Evolutionary conservation across 257 asterid species (phyloP).

Genomic region (Jasminum sambac): DNA sequence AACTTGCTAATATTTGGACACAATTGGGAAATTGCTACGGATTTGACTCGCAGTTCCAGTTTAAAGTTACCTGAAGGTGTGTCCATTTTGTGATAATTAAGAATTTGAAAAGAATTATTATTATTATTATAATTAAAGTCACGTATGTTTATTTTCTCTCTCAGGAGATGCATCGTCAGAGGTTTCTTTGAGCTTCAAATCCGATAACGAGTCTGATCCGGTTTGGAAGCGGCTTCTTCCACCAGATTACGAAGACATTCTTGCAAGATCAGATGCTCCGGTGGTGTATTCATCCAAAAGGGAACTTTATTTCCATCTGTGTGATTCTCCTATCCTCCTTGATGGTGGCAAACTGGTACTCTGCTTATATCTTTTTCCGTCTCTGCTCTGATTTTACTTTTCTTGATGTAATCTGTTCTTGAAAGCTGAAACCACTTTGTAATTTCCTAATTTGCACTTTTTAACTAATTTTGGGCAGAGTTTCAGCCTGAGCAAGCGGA

Average conservation of each 20-base stretch:
- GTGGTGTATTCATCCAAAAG: constrained; percentile 27
- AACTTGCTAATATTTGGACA: no score
- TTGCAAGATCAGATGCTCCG: constrained; percentile 20
- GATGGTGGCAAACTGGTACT: constrained; percentile 34
- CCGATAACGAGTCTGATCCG: constrained; percentile 28
- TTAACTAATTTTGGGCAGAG: constrained; percentile 40
- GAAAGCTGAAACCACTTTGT: no score
- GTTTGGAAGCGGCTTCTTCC: constrained; percentile 40
- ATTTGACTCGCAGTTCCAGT: no score
- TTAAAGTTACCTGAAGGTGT: no score
- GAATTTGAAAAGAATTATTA: no score
- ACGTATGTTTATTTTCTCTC: constrained; percentile 21
- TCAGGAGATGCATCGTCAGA: constrained; percentile 41
- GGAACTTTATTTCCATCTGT: constrained; percentile 31
- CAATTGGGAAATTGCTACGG: no score
- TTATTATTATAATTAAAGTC: no score
- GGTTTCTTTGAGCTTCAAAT: constrained; percentile 23
- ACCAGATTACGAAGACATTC: constrained; percentile 20
- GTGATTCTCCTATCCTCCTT: constrained; percentile 26
- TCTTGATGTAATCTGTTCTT: no score
- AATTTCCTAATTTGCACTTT: constrained; percentile 4
- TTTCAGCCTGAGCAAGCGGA: constrained; percentile 28
- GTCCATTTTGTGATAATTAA: no score
- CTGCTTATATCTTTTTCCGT: no score
- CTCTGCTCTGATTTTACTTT: no score